Base-by-base conservation (phyloP, 352 stramenopile species). In the Thalassiosira mediterranea region DNA sequence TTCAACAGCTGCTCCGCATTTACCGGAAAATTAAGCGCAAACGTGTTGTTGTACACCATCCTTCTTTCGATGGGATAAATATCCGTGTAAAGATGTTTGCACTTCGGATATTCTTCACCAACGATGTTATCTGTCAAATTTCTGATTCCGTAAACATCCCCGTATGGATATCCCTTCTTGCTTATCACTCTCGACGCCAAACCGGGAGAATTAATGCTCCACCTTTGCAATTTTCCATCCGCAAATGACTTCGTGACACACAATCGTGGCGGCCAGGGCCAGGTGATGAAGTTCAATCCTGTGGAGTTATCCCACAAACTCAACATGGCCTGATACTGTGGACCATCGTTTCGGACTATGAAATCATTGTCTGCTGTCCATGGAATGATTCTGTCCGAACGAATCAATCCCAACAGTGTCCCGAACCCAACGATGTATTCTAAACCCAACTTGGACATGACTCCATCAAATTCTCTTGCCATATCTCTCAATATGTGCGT, bases 401-500 rank as follows among this genome's bases (percentile, higher is more conserved):
- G 37, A 23, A 5, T 11, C 29, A 65, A 40, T 23, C 56, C 56
- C 3, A 65, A 21, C 15, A 65, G 44, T 17, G 31, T 65, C 8
- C 57, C 38, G 19, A 40, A 65, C 5, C 38, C 31, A 23, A 13
- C 26, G 44, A 54, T 28, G 29, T 65, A 65, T 23, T 65, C 19
- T 7, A 65, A 42, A 17, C 56, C 56, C 1, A 53, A n/a, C 2
- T 2, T 8, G 17, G 11, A 65, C 56, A 65, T 53, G 21, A 52
- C 19, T 5, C 28, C 57, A 65, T 65, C 57, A 38, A 65, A 65
- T n/a, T 13, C 37, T 15, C 17, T 3, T 37, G 57, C 57, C 37
- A 65, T 65, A 32, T 65, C 57, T 44, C 57, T 8, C 19, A 65
- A 21, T 15, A 65, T 65, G 11, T 65, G 57, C 15, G 29, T 13